Base-by-base conservation (phyloP, 768 basidiomycete species). In the Coprinopsis sp. region DNA sequence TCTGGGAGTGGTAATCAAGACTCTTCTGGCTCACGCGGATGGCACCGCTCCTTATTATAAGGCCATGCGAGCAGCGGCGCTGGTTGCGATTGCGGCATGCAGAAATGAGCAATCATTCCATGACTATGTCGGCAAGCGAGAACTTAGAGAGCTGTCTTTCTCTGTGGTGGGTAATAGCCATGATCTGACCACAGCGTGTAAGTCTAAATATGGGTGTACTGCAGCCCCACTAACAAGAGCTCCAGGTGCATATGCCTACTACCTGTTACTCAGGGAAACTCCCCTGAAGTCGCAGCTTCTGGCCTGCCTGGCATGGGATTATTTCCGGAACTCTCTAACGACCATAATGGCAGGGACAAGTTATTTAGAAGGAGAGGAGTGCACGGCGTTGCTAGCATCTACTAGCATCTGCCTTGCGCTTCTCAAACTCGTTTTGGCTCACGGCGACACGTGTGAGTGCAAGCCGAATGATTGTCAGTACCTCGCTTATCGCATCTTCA, bases 241-340 rank as follows among this genome's bases (percentile, higher is more conserved):
- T 42, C 12, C 40, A 42, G 40, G 27, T 10, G 27, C 18, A n/a
- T 42, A 42, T 18, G 40, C 40, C 14, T 18, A 42, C 30, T 42
- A 42, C 22, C 6, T 42, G 12, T 14, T 42, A 4, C 11, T 14
- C 13, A 27, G 18, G 30, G 11, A 29, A 14, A 18, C 27, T 14
- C 40, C 40, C 16, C 27, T 30, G 6, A 30, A 42, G 30, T 8
- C 27, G 6, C 27, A 28, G 18, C 13, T 28, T 7, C 12, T 42
- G 4, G 4, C 22, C 19, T 12, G 4, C 4, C 14, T 30, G 18
- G 18, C 40, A 8, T 42, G 40, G 40, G 30, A 42, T 28, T 42
- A 42, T 30, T 30, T 42, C 28, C 40, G 30, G 30, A 42, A 28
- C 30, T 42, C 40, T n/a, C 27, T 42, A 4, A n/a, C 14, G 12